A percentile compares a stretch with the other conserved stretches of the same genome.
These are phyloP conservation scores for Ilyonectria sp. DNA, from an alignment of 2,329 filamentous ascomycete species.

Conservation along the genomic window DNA sequence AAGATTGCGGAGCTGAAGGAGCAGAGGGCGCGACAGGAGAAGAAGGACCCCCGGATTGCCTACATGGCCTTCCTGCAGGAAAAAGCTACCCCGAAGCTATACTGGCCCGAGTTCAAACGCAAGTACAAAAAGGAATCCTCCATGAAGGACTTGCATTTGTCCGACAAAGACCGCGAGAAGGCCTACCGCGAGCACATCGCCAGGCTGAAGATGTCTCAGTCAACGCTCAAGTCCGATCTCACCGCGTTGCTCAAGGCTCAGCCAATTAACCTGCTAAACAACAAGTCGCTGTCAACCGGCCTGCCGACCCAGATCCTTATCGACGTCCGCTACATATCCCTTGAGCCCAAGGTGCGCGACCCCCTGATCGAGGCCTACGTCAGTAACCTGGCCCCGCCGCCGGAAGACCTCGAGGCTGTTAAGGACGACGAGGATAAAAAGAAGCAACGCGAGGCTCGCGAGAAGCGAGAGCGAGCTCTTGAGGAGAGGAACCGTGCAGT, in stretches of 20 bases:
- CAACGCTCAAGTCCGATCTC: constrained; percentile 79
- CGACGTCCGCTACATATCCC: constrained; percentile 79
- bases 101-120: constrained; percentile 96
- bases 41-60: constrained; percentile 85
- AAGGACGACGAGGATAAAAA: constrained; percentile 67
- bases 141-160: constrained; percentile 81
- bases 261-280: constrained; percentile 72
- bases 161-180: constrained; percentile 85
- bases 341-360: constrained; percentile 74
- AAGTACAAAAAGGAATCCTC: constrained; percentile 87
- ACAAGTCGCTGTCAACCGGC: constrained; percentile 66
- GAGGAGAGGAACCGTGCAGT: constrained; percentile 75
- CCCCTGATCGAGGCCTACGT: constrained; percentile 77
- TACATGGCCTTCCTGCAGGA: constrained; percentile 87
- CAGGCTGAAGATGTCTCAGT: constrained; percentile 75
- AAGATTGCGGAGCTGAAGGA: constrained; percentile 82
- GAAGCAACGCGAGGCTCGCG: constrained; percentile 66
- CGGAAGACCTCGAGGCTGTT: constrained; percentile 58
- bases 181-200: constrained; percentile 82
- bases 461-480: constrained; percentile 76
- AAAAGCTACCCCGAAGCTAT: constrained; percentile 90
- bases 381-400: constrained; percentile 72
- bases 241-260: constrained; percentile 75
- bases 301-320: constrained; percentile 75
- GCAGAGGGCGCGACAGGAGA: constrained; percentile 81